phyloP scores from a whole-genome alignment of 805 yeast genomes.

The Candida manassasensis region DNA sequence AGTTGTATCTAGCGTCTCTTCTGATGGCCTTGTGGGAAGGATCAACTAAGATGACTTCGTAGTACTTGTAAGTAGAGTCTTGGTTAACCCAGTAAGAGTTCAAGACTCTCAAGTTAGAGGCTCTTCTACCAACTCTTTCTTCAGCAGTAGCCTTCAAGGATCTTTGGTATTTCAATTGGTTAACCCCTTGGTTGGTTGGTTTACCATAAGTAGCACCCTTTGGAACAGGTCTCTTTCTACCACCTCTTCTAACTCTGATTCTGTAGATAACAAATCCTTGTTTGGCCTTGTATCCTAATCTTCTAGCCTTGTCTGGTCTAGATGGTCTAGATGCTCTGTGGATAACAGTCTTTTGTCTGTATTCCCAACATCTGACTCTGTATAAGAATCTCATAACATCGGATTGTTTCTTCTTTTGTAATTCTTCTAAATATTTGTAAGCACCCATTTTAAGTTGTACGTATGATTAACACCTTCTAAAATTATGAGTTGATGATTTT shows the following conservation, averaged over 20 bases:
- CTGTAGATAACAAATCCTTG: conserved; percentile 99
- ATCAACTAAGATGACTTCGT: conserved; percentile 94
- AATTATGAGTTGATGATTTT: background rate
- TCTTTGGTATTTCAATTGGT: conserved; percentile 99
- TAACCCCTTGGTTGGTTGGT: conserved; percentile 99
- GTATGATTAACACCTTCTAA: conserved; percentile 2
- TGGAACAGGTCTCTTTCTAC: conserved; percentile 99
- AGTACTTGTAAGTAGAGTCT: conserved; percentile 99
- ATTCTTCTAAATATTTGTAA: conserved; percentile 98
- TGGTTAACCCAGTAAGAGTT: conserved; percentile 99
- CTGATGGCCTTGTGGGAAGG: conserved; percentile 98
- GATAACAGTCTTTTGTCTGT: conserved; percentile 97
- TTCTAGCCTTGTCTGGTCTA: conserved; percentile 99
- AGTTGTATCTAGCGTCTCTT: conserved; percentile 98
- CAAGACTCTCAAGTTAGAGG: conserved; percentile 97
- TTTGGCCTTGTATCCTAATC: conserved; percentile 99
- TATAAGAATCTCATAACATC: conserved; percentile 98
- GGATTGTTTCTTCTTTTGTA: conserved; percentile 99
- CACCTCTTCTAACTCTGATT: conserved; percentile 99
- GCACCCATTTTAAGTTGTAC: conserved; percentile 77
- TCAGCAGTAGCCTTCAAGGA: conserved; percentile 97
- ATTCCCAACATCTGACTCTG: conserved; percentile 99
- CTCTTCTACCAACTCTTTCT: conserved; percentile 99
- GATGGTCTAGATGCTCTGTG: conserved; percentile 99
- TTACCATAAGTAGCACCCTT: conserved; percentile 99